These are phyloP conservation scores for Phyllosticta paracitricarpa DNA, from an alignment of 2,329 filamentous ascomycete species.

Conservation along the genomic window DNA sequence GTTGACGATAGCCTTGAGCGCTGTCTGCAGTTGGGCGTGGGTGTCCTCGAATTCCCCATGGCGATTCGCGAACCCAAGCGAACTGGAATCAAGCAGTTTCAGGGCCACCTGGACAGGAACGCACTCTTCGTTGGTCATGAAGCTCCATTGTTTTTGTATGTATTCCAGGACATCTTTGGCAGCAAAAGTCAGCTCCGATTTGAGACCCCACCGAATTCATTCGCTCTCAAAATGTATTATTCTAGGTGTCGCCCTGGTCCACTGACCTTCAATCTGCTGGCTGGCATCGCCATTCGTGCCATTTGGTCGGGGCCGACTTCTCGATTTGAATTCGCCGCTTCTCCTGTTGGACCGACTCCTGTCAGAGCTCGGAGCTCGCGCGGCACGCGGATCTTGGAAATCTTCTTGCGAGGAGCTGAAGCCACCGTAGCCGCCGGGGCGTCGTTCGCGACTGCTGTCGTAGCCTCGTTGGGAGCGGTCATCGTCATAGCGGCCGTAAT, in stretches of 20 bases:
- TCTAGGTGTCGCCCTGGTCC: neutral
- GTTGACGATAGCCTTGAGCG: slow-evolving; percentile 90
- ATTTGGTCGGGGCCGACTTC: slow-evolving; percentile 3
- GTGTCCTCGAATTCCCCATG: slow-evolving; percentile 76
- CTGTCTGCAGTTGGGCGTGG: slow-evolving; percentile 81
- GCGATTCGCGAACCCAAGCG: slow-evolving; percentile 80
- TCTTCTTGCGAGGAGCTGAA: slow-evolving; percentile 12
- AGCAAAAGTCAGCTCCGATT: slow-evolving; percentile 9
- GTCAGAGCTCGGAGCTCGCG: slow-evolving; percentile 32
- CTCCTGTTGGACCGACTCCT: slow-evolving; percentile 30
- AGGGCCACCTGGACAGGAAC: slow-evolving; percentile 91
- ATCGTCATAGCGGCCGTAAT: slow-evolving; percentile 23
- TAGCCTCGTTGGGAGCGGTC: slow-evolving; percentile 16
- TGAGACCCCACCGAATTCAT: neutral
- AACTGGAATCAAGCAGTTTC: slow-evolving; percentile 88
- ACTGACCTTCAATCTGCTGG: slow-evolving; percentile 28
- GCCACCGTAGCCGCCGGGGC: slow-evolving; percentile 32
- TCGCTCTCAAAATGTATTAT: neutral
- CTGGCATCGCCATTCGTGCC: slow-evolving; percentile 12
- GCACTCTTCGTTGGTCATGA: slow-evolving; percentile 81
- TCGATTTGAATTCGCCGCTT: slow-evolving; percentile 22
- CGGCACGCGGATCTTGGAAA: slow-evolving; percentile 19
- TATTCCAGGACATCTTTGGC: slow-evolving; percentile 57
- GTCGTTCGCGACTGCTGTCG: slow-evolving; percentile 18
- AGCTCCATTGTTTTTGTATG: slow-evolving; percentile 83